Base-by-base conservation (phyloP, 208 protist species). In the Acanthamoeba triangularis region DNA sequence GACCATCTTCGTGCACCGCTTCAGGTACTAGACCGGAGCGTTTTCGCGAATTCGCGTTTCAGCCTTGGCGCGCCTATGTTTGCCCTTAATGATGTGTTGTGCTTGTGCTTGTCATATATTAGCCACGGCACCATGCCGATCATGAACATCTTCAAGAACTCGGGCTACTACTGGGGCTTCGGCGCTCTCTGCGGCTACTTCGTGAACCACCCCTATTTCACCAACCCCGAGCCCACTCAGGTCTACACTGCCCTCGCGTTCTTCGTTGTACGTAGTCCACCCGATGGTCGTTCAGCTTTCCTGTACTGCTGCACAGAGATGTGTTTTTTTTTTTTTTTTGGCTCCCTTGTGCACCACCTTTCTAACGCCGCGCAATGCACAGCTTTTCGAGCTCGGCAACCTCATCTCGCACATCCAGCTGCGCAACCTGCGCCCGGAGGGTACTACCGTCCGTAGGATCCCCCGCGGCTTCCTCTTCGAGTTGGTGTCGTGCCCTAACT, bases 81-180 rank as follows among this genome's bases (percentile, higher is more conserved):
- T 65, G 2, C 0, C 20, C 25, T 8, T 65, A 1, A 8, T 18
- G 16, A 1, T 65, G 23, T 5, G 23, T 65, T n/a, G 16, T 8
- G 7, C 59, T 65, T 65, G 59, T 72, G 5, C n/a, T 72, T 72
- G 11, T 23, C 69, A 25, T 10, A 4, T 37, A 44, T 16, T n/a
- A 78, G 65, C 98, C 35, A 98, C 95, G 97, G 97, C 23, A 99
- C 99, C 78, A 99, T 99, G 99, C 99, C 99, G 69, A 80, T 99
- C 52, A 96, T 97, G 87, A 99, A 99, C 97, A 97, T 99, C 78
- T 98, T 99, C 96, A 99, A 99, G 97, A 99, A 99, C 97, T 98
- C 96, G 95, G 95, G 97, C 78, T 99, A 99, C 97, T 99, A 99
- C 97, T 99, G 98, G 98, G 97, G 97, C 95, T 99, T 99, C 96